Percentiles rank a stretch among this genome's conserved stretches.
Conservation (phyloP, 495 filamentous ascomycete genomes). For the Ramalina intermedia region DNA sequence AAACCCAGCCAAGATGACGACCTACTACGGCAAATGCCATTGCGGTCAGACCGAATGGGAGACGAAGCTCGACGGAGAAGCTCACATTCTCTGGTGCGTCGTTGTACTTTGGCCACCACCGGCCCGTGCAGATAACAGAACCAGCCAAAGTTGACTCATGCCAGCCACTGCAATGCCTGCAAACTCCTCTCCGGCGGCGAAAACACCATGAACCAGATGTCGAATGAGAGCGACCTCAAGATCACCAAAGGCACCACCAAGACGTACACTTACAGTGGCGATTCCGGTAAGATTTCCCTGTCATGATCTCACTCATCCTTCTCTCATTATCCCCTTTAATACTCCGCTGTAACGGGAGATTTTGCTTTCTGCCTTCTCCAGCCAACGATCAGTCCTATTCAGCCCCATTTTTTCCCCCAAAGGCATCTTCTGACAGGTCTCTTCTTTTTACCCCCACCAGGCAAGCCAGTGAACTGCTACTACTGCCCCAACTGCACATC, state of each 20-base stretch:
- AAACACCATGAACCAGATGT: conserved; percentile 37
- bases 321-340: neutral
- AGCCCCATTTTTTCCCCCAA: too few relatives aligned
- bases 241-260: conserved; percentile 33
- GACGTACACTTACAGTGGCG: conserved; percentile 35
- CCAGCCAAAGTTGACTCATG: neutral
- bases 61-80: conserved; percentile 26
- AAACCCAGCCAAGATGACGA: conserved; percentile 11
- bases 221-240: conserved; percentile 28
- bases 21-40: conserved; percentile 34
- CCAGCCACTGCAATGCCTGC: conserved; percentile 39
- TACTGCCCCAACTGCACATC: conserved; percentile 39
- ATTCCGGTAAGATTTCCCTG: conserved; percentile 23
- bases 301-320: neutral
- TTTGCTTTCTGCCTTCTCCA: neutral
- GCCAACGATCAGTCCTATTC: neutral
- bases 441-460: conserved; percentile 9
- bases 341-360: too few relatives aligned
- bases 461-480: conserved; percentile 37
- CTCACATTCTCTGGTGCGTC: conserved; percentile 34
- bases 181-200: conserved; percentile 31
- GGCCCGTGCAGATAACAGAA: neutral
- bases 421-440: neutral
- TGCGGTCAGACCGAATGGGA: conserved; percentile 35
- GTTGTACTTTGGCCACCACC: neutral